A percentile compares a stretch with the other conserved stretches of the same genome.
Evolutionary conservation across 2,329 filamentous ascomycete species (phyloP).

Genomic region (Emergomyces orientalis): DNA sequence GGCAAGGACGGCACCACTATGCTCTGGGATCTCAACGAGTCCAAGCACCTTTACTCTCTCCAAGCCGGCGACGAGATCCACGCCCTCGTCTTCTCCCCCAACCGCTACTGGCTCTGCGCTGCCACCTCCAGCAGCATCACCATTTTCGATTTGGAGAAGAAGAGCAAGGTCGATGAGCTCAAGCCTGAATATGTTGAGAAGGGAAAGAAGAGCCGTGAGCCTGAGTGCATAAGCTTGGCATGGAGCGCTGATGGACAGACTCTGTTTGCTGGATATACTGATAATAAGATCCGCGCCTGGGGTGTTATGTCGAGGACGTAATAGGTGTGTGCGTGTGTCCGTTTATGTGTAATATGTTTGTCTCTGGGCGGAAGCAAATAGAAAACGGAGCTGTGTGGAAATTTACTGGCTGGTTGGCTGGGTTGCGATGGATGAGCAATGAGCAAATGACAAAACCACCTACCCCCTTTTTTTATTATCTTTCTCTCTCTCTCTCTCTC

Average conservation of each 20-base stretch:
- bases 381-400: constrained; percentile 3
- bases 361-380: background rate
- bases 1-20: constrained; percentile 99
- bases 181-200: constrained; percentile 95
- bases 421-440: constrained; percentile 7
- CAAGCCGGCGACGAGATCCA: constrained; percentile 99
- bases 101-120: constrained; percentile 99
- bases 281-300: constrained; percentile 98
- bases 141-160: constrained; percentile 99
- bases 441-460: constrained; percentile 6
- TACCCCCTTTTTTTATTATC: background rate
- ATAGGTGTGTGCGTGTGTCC: constrained; percentile 19
- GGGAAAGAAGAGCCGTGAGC: constrained; percentile 98
- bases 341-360: constrained; percentile 2
- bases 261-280: constrained; percentile 98
- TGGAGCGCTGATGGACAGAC: constrained; percentile 99
- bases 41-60: constrained; percentile 99
- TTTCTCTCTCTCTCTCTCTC: background rate
- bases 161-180: constrained; percentile 99
- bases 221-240: constrained; percentile 93
- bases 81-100: constrained; percentile 99
- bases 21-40: constrained; percentile 99
- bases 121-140: constrained; percentile 96
- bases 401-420: background rate
- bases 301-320: constrained; percentile 94